Evolutionary conservation across 2,329 filamentous ascomycete genomes (phyloP).

Genomic region (Orbilia oligospora): DNA sequence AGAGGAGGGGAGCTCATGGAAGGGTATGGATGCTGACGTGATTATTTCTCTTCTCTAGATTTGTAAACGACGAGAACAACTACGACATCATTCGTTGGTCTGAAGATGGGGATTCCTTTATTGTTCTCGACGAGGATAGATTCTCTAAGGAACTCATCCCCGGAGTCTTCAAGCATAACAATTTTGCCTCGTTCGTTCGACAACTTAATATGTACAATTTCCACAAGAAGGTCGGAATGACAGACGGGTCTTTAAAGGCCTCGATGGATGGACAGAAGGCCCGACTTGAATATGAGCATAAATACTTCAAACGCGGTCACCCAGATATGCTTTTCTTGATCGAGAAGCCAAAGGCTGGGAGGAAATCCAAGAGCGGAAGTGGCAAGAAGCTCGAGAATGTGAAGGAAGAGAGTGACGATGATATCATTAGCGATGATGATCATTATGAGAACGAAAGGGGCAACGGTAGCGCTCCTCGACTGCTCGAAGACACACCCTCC

Average conservation of each 20-base stretch:
- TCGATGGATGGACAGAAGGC: slow-evolving; percentile 98
- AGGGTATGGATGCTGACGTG: slow-evolving; percentile 58
- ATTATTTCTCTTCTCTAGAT: slow-evolving; percentile 72
- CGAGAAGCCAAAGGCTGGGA: slow-evolving; percentile 75
- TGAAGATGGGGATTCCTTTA: slow-evolving; percentile 94
- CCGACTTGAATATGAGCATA: slow-evolving; percentile 97
- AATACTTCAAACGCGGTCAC: slow-evolving; percentile 92
- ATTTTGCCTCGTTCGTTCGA: slow-evolving; percentile 82
- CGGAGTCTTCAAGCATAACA: slow-evolving; percentile 84
- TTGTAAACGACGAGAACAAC: slow-evolving; percentile 92
- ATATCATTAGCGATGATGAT: slow-evolving; percentile 64
- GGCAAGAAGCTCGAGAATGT: slow-evolving; percentile 78
- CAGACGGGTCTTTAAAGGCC: slow-evolving; percentile 97
- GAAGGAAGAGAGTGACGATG: slow-evolving; percentile 74
- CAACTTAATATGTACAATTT: slow-evolving; percentile 79
- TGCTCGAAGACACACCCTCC: slow-evolving; percentile 49
- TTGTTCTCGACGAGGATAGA: slow-evolving; percentile 95
- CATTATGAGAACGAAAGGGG: slow-evolving; percentile 65
- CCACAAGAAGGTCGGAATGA: slow-evolving; percentile 83
- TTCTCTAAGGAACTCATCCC: slow-evolving; percentile 81
- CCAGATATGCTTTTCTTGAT: slow-evolving; percentile 80
- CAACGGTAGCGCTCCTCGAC: slow-evolving; percentile 65
- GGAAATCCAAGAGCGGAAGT: slow-evolving; percentile 68
- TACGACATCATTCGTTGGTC: slow-evolving; percentile 97
- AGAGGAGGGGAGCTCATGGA: slow-evolving; percentile 35